phyloP scores from a whole-genome alignment of 169 alveolate genomes.

The Eimeria sp. region DNA sequence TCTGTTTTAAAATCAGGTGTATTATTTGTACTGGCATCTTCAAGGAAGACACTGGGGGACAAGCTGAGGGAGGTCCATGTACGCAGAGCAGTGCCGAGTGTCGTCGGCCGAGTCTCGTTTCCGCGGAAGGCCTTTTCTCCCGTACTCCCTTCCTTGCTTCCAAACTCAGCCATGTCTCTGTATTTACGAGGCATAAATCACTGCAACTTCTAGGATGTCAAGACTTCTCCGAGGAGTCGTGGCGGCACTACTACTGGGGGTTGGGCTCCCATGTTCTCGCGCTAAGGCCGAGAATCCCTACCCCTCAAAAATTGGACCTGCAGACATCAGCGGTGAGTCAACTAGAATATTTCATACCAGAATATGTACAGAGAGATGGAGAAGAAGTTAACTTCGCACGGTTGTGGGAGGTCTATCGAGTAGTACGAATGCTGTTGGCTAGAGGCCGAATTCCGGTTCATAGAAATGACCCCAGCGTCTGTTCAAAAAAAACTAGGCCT shows the following conservation, averaged over 20 bases:
- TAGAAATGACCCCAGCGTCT: not conserved
- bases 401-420: not conserved
- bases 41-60: slow-evolving; percentile 10
- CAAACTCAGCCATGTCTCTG: not conserved
- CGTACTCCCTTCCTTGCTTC: not conserved
- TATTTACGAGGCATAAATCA: slow-evolving; percentile 4
- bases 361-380: not conserved
- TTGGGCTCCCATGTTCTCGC: not conserved
- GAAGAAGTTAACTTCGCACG: not conserved
- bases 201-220: not conserved
- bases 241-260: slow-evolving; percentile 10
- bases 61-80: not conserved
- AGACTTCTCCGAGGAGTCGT: slow-evolving; percentile 47
- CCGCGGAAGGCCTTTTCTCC: not conserved
- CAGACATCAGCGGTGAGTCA: not conserved
- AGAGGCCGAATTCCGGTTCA: not conserved
- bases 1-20: not conserved
- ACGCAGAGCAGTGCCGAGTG: not conserved
- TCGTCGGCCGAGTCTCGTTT: slow-evolving; percentile 33
- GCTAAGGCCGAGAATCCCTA: not conserved
- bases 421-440: not conserved
- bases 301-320: not conserved
- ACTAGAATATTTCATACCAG: not conserved
- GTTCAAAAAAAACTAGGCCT: not conserved
- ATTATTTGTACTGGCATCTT: not conserved